A percentile compares a stretch with the other conserved stretches of the same genome.
These are phyloP conservation scores for Taphrina pruni DNA, from an alignment of 1,139 yeast genomes.

Conservation along the genomic window DNA sequence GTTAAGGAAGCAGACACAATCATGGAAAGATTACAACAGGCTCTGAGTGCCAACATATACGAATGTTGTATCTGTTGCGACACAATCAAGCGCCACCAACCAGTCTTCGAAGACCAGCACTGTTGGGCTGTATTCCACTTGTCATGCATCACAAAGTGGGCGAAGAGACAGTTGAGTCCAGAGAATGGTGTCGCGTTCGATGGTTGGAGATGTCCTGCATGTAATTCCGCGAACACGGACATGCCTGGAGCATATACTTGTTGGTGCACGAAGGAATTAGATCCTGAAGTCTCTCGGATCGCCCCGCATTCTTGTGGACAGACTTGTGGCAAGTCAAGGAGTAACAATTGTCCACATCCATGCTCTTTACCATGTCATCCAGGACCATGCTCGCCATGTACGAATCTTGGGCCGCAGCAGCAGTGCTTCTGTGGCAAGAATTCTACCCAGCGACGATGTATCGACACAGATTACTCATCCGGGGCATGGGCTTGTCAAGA, in stretches of 20 bases:
- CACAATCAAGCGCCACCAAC: slow-evolving; percentile 45
- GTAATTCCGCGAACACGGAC: slow-evolving; percentile 61
- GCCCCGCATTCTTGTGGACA: slow-evolving; percentile 90
- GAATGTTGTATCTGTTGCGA: slow-evolving; percentile 48
- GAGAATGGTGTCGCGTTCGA: slow-evolving; percentile 48
- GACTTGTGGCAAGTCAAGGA: slow-evolving; percentile 62
- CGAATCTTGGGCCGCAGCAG: slow-evolving; percentile 73
- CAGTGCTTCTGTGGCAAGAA: slow-evolving; percentile 77
- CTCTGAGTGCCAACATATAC: slow-evolving; percentile 39
- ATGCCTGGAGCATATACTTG: slow-evolving; percentile 73
- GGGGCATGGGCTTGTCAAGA: slow-evolving; percentile 72
- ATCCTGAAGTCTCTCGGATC: slow-evolving; percentile 65
- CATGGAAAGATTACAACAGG: slow-evolving; percentile 29
- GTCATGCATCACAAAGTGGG: slow-evolving; percentile 48
- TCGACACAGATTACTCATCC: slow-evolving; percentile 65
- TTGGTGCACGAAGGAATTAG: slow-evolving; percentile 84
- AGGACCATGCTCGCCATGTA: slow-evolving; percentile 84
- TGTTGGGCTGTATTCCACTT: slow-evolving; percentile 48
- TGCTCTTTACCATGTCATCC: slow-evolving; percentile 85
- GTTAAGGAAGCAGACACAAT: slow-evolving; percentile 32
- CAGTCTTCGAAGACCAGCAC: slow-evolving; percentile 46
- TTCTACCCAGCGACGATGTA: slow-evolving; percentile 71
- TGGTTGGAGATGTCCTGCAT: slow-evolving; percentile 88
- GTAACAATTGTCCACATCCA: slow-evolving; percentile 66
- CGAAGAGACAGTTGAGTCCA: slow-evolving; percentile 42